Base-by-base conservation (phyloP, 2,329 filamentous ascomycete species). In the Colletotrichum sp. region DNA sequence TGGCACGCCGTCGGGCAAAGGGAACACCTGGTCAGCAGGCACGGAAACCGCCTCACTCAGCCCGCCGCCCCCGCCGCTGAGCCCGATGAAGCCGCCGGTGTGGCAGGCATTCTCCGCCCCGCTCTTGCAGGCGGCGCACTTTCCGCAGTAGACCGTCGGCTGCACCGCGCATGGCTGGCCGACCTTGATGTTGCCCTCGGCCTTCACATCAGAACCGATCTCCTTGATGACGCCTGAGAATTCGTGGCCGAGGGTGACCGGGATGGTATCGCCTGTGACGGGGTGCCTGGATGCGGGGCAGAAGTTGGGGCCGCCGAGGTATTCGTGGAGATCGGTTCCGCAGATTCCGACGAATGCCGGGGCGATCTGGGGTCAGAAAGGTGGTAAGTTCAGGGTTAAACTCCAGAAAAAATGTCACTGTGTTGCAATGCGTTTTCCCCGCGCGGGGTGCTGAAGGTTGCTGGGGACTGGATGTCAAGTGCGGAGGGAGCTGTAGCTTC, bases 161-260 rank as follows among this genome's bases (percentile, higher is more conserved):
- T 91, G 89, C 18, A 93, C 85, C 9, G 88, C 89, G 27, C 91
- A 90, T 27, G 85, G 84, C 77, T 93, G 88, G 12, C 91, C 91
- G 6, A 89, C 80, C 56, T 86, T 84, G 66, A 92, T 82, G n/a
- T 66, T 56, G 22, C 55, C 72, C 67, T 32, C 56, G 5, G 67
- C 48, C 36, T 39, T 39, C 18, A 75, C 69, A 1, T 58, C 28
- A 13, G 73, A 64, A 30, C 73, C 73, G 18, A 93, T 83, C 78
- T 92, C 89, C n/a, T 87, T 86, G 48, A 94, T 83, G 3, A 87
- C 87, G 22, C 91, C 92, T 15, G 88, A 90, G 82, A 93, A 91
- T 80, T 93, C 92, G 80, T 93, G 92, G 56, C 92, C 92, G 34
- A 93, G 84, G 2, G 87, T 91, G 28, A 93, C 86, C 9, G 91